Percentiles rank a stretch among this genome's conserved stretches.
Conservation (phyloP, 2,329 filamentous ascomycete genomes). For the Proliferodiscus dingleyae region DNA sequence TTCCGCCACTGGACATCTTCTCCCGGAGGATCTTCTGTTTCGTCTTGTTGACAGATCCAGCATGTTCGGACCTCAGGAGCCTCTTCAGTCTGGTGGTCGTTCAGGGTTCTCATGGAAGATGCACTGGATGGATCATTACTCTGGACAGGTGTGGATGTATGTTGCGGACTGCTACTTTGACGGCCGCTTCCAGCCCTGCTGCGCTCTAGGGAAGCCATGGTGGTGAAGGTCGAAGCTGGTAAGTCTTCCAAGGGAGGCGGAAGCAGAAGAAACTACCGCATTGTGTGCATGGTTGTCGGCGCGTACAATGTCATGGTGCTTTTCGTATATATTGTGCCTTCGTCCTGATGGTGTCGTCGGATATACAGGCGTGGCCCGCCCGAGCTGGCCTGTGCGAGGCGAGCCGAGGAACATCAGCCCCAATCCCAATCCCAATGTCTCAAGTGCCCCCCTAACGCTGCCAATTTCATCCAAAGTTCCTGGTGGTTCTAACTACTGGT, state of each 20-base stretch:
- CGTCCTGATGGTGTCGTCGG: no score
- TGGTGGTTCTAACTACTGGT: no score
- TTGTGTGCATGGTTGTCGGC: constrained; percentile 15
- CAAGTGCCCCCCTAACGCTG: no score
- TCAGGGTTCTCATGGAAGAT: background rate
- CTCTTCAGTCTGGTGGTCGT: background rate
- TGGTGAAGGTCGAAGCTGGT: background rate
- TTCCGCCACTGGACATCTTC: constrained; percentile 62
- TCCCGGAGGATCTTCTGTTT: constrained; percentile 44
- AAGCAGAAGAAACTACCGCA: background rate
- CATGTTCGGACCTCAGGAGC: constrained; percentile 38
- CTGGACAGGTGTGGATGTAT: no score
- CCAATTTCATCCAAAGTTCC: no score
- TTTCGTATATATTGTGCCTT: no score
- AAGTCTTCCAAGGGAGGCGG: background rate
- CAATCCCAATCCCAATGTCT: no score
- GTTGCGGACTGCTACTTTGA: background rate
- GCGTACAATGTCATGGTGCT: constrained; percentile 6
- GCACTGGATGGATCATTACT: no score
- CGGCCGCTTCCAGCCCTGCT: background rate
- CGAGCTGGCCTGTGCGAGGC: no score
- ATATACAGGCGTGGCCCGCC: no score
- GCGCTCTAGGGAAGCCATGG: constrained; percentile 2
- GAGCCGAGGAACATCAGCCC: no score
- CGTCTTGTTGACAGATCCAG: constrained; percentile 60